Evolutionary conservation across 1,139 yeast species (phyloP), one percentile per base, ranked within the genome.

Genomic region (Sugiyamaella xylanicola): DNA sequence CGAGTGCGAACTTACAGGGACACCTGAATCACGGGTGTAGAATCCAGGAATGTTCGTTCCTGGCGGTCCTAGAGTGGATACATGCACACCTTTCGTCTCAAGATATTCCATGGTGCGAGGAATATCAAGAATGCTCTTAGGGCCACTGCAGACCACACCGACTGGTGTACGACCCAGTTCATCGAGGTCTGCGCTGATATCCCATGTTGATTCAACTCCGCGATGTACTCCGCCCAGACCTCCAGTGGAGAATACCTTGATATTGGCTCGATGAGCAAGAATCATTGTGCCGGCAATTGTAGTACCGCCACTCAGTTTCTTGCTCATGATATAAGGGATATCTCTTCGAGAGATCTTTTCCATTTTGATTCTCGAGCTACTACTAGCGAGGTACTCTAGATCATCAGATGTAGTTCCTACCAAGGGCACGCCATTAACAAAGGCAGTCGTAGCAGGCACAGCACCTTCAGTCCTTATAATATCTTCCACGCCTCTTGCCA

Each of bases 211-310:
- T 54, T 87, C 86, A 5, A 87, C 95, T 11, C 87, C 88, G 56
- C 90, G 78, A 65, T 91, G 96, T 13, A 90, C 96, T 15, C 97
- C 97, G 7, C 97, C 97, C 25, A 90, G 77, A 0, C 97, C 97
- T 40, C 97, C 97, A 1, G 97, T 91, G 1, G 95, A 95, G 77
- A 90, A 91, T 19, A 91, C 91, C 61, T 81, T 79, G 63, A 90
- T 87, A 0, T 95, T 95, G 0, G 92, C 92, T 66, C 74, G 67
- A 54, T 84, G 77, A 0, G 96, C 85, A 15, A 91, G 71, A 15
- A 90, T 86, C 95, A 90, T 88, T 0, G 97, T 90, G 51, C 88
- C 86, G 0, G 97, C 90, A 59, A 90, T 88, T 0, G 97, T 90
- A 1, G 97, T 91, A 1, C 97, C 97, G 3, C 97, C 97, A 54